Percentiles rank a stretch among this genome's conserved stretches.
Conservation (phyloP, 257 asterid genomes). For the Handroanthus guayacan region DNA sequence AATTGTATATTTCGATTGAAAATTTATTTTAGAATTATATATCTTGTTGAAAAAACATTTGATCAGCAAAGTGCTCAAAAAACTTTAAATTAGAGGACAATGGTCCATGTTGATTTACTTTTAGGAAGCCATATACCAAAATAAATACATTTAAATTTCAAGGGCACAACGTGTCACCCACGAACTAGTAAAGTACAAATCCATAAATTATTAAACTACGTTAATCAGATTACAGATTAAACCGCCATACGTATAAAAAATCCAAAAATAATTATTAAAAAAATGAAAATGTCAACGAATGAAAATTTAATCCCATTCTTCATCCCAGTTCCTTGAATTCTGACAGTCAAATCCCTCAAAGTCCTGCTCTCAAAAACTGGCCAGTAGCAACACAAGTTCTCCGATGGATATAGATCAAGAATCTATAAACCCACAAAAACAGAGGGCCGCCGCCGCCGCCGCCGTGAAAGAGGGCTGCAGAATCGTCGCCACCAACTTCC, state of each 20-base stretch:
- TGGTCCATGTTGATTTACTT: too few relatives aligned
- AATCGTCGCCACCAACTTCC: constrained; percentile 52
- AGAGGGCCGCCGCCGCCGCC: constrained; percentile 15
- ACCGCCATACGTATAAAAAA: background rate
- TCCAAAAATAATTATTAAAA: background rate
- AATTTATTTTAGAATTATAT: too few relatives aligned
- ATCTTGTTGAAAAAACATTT: too few relatives aligned
- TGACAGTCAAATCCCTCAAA: background rate
- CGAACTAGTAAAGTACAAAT: too few relatives aligned
- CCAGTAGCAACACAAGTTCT: background rate
- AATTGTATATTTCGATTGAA: too few relatives aligned
- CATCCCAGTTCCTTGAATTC: background rate
- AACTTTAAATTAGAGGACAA: too few relatives aligned
- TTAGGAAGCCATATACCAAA: too few relatives aligned
- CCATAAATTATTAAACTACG: too few relatives aligned
- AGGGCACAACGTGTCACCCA: too few relatives aligned
- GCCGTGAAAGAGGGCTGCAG: constrained; percentile 46
- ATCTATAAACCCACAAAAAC: background rate
- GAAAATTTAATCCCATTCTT: constrained; percentile 35
- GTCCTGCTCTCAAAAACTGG: background rate
- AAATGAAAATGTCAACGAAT: constrained; percentile 28
- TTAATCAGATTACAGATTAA: background rate
- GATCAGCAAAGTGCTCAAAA: too few relatives aligned
- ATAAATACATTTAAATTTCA: too few relatives aligned
- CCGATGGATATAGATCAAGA: constrained; percentile 31